phyloP scores from a whole-genome alignment of 306 rosid genomes.

The Casuarina equisetifolia region DNA sequence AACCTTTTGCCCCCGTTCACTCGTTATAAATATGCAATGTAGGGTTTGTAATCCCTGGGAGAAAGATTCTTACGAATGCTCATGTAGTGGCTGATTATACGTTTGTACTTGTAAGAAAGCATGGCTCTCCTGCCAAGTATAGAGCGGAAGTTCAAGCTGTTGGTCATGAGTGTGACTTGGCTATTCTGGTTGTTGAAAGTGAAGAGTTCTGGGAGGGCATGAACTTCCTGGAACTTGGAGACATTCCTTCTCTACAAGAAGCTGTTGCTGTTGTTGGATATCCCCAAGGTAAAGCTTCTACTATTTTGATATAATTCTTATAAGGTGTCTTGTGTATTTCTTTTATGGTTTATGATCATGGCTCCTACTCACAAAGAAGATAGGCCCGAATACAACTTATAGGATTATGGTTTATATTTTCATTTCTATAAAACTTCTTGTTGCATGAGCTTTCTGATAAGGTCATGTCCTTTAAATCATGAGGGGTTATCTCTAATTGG shows the following conservation, averaged over 20 bases:
- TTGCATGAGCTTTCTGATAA: not conserved
- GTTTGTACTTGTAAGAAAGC: conserved; percentile 89
- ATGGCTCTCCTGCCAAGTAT: conserved; percentile 83
- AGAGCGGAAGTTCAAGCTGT: conserved; percentile 79
- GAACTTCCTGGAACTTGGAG: conserved; percentile 69
- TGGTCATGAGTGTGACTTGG: conserved; percentile 94
- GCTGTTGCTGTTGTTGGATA: conserved; percentile 94
- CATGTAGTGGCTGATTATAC: conserved; percentile 93
- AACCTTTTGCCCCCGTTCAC: conserved; percentile 11
- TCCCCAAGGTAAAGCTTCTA: conserved; percentile 66
- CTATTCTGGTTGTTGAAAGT: conserved; percentile 61
- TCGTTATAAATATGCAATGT: conserved; percentile 11
- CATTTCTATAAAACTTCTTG: not conserved
- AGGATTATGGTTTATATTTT: not conserved
- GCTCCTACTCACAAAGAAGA: not conserved
- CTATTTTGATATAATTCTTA: not conserved
- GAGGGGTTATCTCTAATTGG: not conserved
- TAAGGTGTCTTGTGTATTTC: conserved; percentile 13
- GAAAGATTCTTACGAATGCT: conserved; percentile 81
- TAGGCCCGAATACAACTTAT: not conserved
- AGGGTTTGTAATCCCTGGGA: conserved; percentile 80
- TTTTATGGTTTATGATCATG: not conserved
- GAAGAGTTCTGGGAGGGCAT: conserved; percentile 79
- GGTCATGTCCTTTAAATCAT: not conserved
- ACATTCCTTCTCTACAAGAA: conserved; percentile 78